Conservation (phyloP, 2,329 filamentous ascomycete genomes). For the Ascochyta fabae region DNA sequence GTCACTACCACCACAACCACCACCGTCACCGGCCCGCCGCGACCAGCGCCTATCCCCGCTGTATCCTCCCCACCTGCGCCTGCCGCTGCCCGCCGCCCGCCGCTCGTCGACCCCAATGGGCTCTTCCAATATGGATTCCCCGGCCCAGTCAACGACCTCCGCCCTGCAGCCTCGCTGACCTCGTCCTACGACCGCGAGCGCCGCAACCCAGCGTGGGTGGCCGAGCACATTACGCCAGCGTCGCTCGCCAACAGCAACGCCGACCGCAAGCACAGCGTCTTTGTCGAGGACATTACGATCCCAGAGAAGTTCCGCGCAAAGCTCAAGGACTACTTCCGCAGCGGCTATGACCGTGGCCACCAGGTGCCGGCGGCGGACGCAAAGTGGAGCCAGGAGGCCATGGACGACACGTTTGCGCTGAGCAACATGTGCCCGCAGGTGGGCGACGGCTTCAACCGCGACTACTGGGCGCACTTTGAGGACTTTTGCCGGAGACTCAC, state of each 20-base stretch:
- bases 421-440: conserved; percentile 99
- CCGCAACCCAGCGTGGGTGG: conserved; percentile 89
- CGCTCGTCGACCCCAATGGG: conserved; percentile 57
- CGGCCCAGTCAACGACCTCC: conserved; percentile 84
- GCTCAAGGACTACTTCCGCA: conserved; percentile 92
- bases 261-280: conserved; percentile 83
- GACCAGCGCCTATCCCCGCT: conserved; percentile 31
- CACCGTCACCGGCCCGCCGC: conserved; percentile 36
- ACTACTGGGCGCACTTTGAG: conserved; percentile 99
- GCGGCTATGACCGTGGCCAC: conserved; percentile 93
- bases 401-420: conserved; percentile 93
- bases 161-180: conserved; percentile 75
- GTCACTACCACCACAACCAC: conserved; percentile 48
- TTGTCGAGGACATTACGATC: conserved; percentile 80
- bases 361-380: conserved; percentile 96
- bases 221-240: conserved; percentile 91
- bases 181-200: conserved; percentile 90
- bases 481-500: conserved; percentile 92
- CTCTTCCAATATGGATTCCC: conserved; percentile 75
- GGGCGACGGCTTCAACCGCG: conserved; percentile 95
- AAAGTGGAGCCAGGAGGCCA: conserved; percentile 91
- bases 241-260: conserved; percentile 77
- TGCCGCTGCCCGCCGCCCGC: conserved; percentile 28
- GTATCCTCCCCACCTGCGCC: conserved; percentile 37
- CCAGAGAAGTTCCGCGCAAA: conserved; percentile 87